Conservation (phyloP, 768 basidiomycete species). For the Suillus lakei region DNA sequence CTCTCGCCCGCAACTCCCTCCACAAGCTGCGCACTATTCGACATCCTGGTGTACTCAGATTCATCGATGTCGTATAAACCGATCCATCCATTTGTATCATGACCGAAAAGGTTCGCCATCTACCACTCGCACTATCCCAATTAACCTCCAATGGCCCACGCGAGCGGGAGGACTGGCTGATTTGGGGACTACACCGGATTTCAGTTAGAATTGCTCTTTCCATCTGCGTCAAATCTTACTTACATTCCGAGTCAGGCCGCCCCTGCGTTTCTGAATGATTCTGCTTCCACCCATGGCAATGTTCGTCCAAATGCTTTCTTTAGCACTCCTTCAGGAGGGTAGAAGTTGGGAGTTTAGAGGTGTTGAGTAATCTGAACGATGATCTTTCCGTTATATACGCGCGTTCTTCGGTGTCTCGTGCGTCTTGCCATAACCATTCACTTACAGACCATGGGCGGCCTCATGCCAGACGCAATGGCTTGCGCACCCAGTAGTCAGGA, state of each 20-base stretch:
- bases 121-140: constrained; percentile 63
- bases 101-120: constrained; percentile 89
- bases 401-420: constrained; percentile 31
- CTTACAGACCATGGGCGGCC: constrained; percentile 65
- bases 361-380: constrained; percentile 84
- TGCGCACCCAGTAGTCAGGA: constrained; percentile 86
- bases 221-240: no score
- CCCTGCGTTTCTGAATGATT: constrained; percentile 86
- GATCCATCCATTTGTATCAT: constrained; percentile 88
- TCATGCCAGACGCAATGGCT: constrained; percentile 61
- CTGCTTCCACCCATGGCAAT: constrained; percentile 81
- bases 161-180: constrained; percentile 83
- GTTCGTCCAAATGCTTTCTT: constrained; percentile 77
- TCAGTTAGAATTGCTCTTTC: constrained; percentile 57
- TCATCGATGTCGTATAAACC: constrained; percentile 93
- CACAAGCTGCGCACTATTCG: constrained; percentile 89
- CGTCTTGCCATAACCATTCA: constrained; percentile 13
- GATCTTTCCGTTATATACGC: constrained; percentile 81
- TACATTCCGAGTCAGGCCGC: constrained; percentile 62
- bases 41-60: constrained; percentile 95
- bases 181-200: constrained; percentile 93
- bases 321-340: constrained; percentile 92
- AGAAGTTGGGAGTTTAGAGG: constrained; percentile 94
- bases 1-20: constrained; percentile 86
- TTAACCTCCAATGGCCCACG: constrained; percentile 66